These are phyloP conservation scores for Sporormia fimetaria DNA, from an alignment of 495 filamentous ascomycete species.

Conservation along the genomic window DNA sequence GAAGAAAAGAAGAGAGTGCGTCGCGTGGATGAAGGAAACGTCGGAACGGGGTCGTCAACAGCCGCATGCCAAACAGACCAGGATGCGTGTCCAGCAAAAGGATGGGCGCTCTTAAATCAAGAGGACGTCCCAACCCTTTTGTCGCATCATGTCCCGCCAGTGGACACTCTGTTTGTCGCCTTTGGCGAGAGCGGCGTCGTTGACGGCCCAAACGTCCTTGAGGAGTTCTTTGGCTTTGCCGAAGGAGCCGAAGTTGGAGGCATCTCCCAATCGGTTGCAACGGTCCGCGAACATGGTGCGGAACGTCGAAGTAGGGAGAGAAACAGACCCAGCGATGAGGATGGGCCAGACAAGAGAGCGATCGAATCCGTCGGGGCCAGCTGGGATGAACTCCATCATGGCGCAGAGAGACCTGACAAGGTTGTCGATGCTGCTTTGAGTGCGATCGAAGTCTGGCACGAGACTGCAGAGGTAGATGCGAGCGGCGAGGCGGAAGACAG, in stretches of 20 bases:
- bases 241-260: constrained; percentile 71
- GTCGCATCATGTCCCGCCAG: constrained; percentile 92
- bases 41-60: too few species aligned
- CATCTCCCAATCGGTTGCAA: constrained; percentile 56
- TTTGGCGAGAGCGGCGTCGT: constrained; percentile 43
- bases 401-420: constrained; percentile 63
- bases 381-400: constrained; percentile 65
- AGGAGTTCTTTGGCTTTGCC: constrained; percentile 71
- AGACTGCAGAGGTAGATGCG: constrained; percentile 91
- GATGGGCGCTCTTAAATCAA: constrained; percentile 53
- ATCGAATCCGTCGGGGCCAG: constrained; percentile 73
- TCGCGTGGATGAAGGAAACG: too few species aligned
- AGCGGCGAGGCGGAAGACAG: constrained; percentile 81
- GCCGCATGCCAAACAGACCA: constrained; percentile 23
- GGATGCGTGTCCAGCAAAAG: constrained; percentile 26
- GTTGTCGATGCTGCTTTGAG: constrained; percentile 54
- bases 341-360: constrained; percentile 88
- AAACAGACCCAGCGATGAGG: constrained; percentile 70
- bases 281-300: constrained; percentile 64
- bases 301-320: constrained; percentile 57
- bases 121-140: constrained; percentile 84
- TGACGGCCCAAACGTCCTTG: constrained; percentile 68
- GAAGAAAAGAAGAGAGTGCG: constrained; percentile 9
- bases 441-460: constrained; percentile 72
- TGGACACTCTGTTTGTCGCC: constrained; percentile 55